A percentile compares a stretch with the other conserved stretches of the same genome.
phyloP scores from a whole-genome alignment of 768 basidiomycete species.

The Trametes maxima region DNA sequence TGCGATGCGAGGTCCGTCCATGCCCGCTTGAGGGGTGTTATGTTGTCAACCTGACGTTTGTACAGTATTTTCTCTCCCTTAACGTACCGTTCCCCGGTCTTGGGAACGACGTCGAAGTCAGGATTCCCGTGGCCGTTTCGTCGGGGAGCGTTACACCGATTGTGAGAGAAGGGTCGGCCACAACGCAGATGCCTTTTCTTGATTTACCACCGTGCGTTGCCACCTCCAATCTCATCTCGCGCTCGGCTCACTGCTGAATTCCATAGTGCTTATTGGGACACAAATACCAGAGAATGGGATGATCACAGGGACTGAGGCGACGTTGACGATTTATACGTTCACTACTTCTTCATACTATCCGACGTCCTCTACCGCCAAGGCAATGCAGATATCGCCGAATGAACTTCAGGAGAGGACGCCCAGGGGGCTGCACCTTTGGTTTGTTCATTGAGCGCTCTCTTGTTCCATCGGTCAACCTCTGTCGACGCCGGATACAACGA shows the following conservation, averaged over 20 bases:
- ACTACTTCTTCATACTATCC: no score
- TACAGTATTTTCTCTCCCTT: constrained; percentile 13
- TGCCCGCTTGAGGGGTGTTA: not conserved
- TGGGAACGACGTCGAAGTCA: constrained; percentile 11
- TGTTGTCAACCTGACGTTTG: not conserved
- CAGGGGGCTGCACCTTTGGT: no score
- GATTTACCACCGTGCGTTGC: not conserved
- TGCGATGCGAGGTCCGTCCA: constrained; percentile 13
- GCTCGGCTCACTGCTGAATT: not conserved
- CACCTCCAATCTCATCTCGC: no score
- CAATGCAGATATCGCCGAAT: no score
- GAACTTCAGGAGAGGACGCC: no score
- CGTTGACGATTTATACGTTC: no score
- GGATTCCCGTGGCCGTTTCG: constrained; percentile 1
- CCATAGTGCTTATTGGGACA: not conserved
- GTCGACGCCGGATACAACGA: no score
- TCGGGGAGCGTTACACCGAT: constrained; percentile 12
- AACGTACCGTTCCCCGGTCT: constrained; percentile 20
- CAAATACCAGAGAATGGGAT: not conserved
- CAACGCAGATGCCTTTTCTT: not conserved
- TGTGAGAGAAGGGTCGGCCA: not conserved
- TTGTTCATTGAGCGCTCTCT: no score
- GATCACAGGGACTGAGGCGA: no score
- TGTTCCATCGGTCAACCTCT: no score
- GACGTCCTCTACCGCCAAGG: no score